phyloP scores from a whole-genome alignment of 2,329 filamentous ascomycete genomes.

The Tolypocladium sp. region DNA sequence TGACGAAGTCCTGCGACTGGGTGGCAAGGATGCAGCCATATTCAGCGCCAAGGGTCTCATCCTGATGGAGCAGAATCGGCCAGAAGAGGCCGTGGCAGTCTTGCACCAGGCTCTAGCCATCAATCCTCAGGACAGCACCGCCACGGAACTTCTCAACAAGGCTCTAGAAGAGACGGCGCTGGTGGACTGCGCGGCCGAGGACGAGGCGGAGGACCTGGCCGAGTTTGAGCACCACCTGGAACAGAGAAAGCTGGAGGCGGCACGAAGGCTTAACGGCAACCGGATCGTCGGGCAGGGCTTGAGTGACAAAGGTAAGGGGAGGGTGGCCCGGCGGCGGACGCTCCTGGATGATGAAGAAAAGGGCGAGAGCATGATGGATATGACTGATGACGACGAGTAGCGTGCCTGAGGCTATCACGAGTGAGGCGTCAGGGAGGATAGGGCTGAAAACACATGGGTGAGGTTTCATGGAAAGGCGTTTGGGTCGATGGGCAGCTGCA shows the following conservation, averaged over 20 bases:
- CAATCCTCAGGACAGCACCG: slow-evolving; percentile 70
- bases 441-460: background rate
- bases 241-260: slow-evolving; percentile 34
- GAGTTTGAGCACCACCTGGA: slow-evolving; percentile 45
- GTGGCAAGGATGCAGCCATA: slow-evolving; percentile 68
- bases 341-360: slow-evolving; percentile 24
- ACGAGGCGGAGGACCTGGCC: slow-evolving; percentile 35
- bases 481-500: background rate
- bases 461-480: background rate
- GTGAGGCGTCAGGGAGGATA: background rate
- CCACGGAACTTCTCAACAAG: slow-evolving; percentile 67
- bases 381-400: slow-evolving; percentile 43
- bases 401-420: background rate
- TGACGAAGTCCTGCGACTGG: slow-evolving; percentile 75
- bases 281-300: slow-evolving; percentile 9
- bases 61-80: slow-evolving; percentile 64
- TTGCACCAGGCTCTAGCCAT: slow-evolving; percentile 80
- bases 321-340: slow-evolving; percentile 23
- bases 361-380: slow-evolving; percentile 43
- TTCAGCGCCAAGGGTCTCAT: slow-evolving; percentile 81
- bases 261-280: slow-evolving; percentile 23
- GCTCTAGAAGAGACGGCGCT: slow-evolving; percentile 55
- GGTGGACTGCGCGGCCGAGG: slow-evolving; percentile 33
- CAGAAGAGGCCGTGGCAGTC: slow-evolving; percentile 69
- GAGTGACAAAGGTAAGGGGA: slow-evolving; percentile 37